Evolutionary conservation across 2,329 filamentous ascomycete species (phyloP).

Genomic region (Aureobasidium sp.): DNA sequence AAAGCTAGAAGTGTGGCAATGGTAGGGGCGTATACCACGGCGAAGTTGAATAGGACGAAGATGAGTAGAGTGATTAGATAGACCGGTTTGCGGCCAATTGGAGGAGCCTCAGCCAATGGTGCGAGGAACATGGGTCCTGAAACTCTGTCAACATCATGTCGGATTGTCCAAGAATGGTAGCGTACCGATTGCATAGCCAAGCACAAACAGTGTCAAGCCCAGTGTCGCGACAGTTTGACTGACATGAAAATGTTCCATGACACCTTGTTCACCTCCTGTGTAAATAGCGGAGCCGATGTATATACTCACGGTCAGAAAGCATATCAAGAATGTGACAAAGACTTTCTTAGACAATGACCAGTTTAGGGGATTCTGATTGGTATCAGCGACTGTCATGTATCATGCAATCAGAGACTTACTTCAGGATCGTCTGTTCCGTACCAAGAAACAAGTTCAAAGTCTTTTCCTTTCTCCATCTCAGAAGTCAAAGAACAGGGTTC

Average conservation of each 20-base stretch:
- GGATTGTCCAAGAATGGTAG: too few species aligned
- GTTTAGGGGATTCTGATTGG: slow-evolving; percentile 30
- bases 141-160: slow-evolving; percentile 17
- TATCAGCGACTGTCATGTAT: too few species aligned
- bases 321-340: slow-evolving; percentile 42
- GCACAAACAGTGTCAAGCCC: slow-evolving; percentile 45
- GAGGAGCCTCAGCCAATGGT: slow-evolving; percentile 45
- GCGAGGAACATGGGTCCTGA: slow-evolving; percentile 30
- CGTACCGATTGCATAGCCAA: slow-evolving; percentile 35
- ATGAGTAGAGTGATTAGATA: slow-evolving; percentile 44
- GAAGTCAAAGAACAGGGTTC: too few species aligned
- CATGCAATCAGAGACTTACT: too few species aligned
- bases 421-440: too few species aligned
- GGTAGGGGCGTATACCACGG: slow-evolving; percentile 34
- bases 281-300: slow-evolving; percentile 49
- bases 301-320: slow-evolving; percentile 43
- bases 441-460: too few species aligned
- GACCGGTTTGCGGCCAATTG: slow-evolving; percentile 43
- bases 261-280: slow-evolving; percentile 35
- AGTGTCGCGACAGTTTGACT: slow-evolving; percentile 40
- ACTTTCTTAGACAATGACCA: slow-evolving; percentile 35
- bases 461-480: too few species aligned
- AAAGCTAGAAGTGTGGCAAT: slow-evolving; percentile 47
- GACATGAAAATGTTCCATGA: slow-evolving; percentile 40
- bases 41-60: slow-evolving; percentile 46